phyloP scores from a whole-genome alignment of 2,329 filamentous ascomycete genomes.

The Xylaria sp. region DNA sequence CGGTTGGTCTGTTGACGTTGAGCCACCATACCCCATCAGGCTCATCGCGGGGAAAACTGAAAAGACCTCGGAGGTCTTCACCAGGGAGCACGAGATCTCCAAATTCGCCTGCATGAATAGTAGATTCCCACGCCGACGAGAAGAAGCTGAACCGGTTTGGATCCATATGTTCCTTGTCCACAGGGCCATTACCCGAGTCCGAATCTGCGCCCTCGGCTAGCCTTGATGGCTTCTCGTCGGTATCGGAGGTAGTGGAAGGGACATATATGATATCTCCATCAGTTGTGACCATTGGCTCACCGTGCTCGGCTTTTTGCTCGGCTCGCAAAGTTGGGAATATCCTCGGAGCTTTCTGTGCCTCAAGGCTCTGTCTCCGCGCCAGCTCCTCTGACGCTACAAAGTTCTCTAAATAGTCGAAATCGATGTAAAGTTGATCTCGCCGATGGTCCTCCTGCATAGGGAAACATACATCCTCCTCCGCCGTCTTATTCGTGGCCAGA shows the following conservation, averaged over 20 bases:
- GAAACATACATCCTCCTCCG: constrained; percentile 90
- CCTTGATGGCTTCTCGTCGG: constrained; percentile 58
- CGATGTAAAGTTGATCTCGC: constrained; percentile 82
- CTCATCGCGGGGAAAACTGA: constrained; percentile 71
- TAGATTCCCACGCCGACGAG: constrained; percentile 92
- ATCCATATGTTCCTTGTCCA: constrained; percentile 60
- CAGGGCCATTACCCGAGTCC: constrained; percentile 19
- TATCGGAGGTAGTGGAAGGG: constrained; percentile 58
- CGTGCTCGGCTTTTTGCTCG: constrained; percentile 45
- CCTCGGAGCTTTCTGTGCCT: constrained; percentile 57
- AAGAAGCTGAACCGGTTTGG: constrained; percentile 95
- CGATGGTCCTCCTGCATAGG: constrained; percentile 74
- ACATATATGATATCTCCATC: constrained; percentile 68
- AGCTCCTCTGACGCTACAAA: constrained; percentile 76
- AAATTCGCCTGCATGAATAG: constrained; percentile 89
- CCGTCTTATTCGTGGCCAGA: constrained; percentile 73
- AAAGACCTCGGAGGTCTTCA: constrained; percentile 89
- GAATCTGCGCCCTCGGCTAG: constrained; percentile 45
- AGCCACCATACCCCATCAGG: constrained; percentile 96
- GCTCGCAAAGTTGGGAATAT: constrained; percentile 71
- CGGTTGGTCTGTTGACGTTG: constrained; percentile 88
- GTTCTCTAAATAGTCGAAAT: constrained; percentile 93
- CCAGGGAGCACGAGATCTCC: constrained; percentile 89
- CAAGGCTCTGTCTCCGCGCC: constrained; percentile 60
- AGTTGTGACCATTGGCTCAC: constrained; percentile 55